A percentile compares a stretch with the other conserved stretches of the same genome.
Evolutionary conservation across 2,329 filamentous ascomycete genomes (phyloP).

Genomic region (Xylariaceae sp.): DNA sequence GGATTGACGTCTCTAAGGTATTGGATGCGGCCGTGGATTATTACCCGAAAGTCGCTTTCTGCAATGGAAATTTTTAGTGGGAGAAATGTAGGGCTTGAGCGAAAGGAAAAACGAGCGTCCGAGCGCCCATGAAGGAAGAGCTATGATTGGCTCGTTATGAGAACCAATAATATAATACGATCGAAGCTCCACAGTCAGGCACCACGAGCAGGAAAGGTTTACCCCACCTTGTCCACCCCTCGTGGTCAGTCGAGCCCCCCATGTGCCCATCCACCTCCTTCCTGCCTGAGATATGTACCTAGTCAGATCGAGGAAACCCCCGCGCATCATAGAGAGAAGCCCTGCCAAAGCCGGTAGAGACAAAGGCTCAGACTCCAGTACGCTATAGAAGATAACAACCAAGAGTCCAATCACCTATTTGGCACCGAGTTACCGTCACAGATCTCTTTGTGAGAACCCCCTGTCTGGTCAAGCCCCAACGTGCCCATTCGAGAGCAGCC

Average conservation of each 20-base stretch:
- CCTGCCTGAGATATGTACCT: no score
- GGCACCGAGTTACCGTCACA: background rate
- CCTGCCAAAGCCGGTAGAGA: no score
- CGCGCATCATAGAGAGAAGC: no score
- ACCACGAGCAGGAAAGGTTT: background rate
- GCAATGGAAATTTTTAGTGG: conserved; percentile 29
- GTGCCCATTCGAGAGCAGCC: conserved; percentile 7
- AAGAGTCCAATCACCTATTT: background rate
- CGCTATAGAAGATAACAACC: no score
- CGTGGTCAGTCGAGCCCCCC: no score
- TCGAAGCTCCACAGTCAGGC: conserved; percentile 9
- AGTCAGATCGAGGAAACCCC: no score
- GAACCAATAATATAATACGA: background rate
- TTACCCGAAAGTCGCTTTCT: conserved; percentile 23
- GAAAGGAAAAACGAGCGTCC: conserved; percentile 26
- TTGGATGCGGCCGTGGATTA: conserved; percentile 26
- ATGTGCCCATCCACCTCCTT: no score
- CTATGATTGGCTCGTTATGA: no score
- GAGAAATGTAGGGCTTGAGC: conserved; percentile 26
- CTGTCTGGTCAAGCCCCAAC: conserved; percentile 11
- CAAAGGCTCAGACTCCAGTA: no score
- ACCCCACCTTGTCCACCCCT: background rate
- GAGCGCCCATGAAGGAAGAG: background rate
- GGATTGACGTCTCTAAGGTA: conserved; percentile 23
- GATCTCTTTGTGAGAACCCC: conserved; percentile 5